phyloP scores from a whole-genome alignment of 495 filamentous ascomycete genomes.

The Usnea hakonensis region DNA sequence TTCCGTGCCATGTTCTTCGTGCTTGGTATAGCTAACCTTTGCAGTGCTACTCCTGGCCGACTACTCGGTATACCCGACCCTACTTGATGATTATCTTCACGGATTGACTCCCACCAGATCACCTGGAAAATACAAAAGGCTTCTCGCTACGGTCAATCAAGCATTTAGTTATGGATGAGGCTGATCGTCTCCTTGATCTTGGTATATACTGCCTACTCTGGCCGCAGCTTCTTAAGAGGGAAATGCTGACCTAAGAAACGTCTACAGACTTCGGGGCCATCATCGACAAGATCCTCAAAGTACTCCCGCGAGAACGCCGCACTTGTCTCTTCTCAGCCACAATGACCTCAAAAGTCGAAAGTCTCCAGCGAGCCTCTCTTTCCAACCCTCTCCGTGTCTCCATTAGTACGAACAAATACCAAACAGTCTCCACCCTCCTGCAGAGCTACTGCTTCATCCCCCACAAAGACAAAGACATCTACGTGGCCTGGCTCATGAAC shows the following conservation, averaged over 20 bases:
- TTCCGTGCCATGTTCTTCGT: not conserved
- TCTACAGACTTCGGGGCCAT: conserved; percentile 73
- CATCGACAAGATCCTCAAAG: conserved; percentile 85
- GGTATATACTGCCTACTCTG: not conserved
- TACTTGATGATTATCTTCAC: not conserved
- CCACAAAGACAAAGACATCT: conserved; percentile 82
- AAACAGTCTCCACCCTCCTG: conserved; percentile 76
- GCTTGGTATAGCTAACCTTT: conserved; percentile 53
- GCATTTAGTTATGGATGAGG: conserved; percentile 92
- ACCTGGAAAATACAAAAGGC: conserved; percentile 93
- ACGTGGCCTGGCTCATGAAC: conserved; percentile 78
- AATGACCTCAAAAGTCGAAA: conserved; percentile 86
- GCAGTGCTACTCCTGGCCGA: conserved; percentile 71
- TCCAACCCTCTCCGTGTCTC: conserved; percentile 69
- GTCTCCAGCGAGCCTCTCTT: conserved; percentile 78
- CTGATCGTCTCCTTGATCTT: conserved; percentile 83
- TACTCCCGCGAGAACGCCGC: conserved; percentile 67
- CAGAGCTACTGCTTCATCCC: conserved; percentile 82
- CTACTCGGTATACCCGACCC: conserved; percentile 46
- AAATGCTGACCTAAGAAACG: not conserved
- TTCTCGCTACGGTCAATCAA: conserved; percentile 73
- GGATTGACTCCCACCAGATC: conserved; percentile 36
- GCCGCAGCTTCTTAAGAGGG: not conserved
- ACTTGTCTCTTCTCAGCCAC: conserved; percentile 95
- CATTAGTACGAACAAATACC: conserved; percentile 70